phyloP scores from a whole-genome alignment of 768 basidiomycete species.

The Tubosaeta brunneosetosa region DNA sequence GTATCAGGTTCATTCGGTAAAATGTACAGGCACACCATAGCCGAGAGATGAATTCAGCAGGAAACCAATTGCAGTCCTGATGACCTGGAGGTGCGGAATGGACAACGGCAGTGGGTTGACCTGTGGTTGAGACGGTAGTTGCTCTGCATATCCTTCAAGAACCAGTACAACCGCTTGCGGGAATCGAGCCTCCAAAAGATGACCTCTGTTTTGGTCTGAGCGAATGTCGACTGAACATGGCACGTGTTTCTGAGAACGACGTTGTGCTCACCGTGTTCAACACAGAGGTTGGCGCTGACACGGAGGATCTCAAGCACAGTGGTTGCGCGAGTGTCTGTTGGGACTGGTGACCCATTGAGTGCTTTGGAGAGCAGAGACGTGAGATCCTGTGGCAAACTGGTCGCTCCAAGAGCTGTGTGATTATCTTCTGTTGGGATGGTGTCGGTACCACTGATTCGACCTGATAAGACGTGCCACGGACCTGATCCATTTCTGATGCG shows the following conservation, averaged over 20 bases:
- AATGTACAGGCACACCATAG: slow-evolving; percentile 50
- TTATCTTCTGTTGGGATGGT: slow-evolving; percentile 51
- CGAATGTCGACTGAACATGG: slow-evolving; percentile 1
- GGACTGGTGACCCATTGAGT: slow-evolving; percentile 44
- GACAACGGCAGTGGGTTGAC: slow-evolving; percentile 49
- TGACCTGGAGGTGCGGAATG: slow-evolving; percentile 60
- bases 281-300: slow-evolving; percentile 77
- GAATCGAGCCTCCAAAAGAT: slow-evolving; percentile 64
- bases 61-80: slow-evolving; percentile 75
- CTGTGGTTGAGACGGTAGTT: slow-evolving; percentile 35
- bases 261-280: slow-evolving; percentile 64
- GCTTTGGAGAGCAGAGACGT: slow-evolving; percentile 56
- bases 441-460: slow-evolving; percentile 10
- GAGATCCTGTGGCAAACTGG: slow-evolving; percentile 60
- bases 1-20: slow-evolving; percentile 2
- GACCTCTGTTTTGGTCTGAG: slow-evolving; percentile 70
- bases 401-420: slow-evolving; percentile 63
- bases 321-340: slow-evolving; percentile 41
- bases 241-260: neutral
- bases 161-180: slow-evolving; percentile 63
- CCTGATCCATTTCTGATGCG: slow-evolving; percentile 52
- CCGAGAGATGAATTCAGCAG: slow-evolving; percentile 74
- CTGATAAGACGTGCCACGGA: slow-evolving; percentile 21
- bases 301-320: slow-evolving; percentile 67
- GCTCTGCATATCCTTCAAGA: slow-evolving; percentile 58